Conservation (phyloP, 202 grass and related monocot genomes). For the Cymbopogon flexuosus region DNA sequence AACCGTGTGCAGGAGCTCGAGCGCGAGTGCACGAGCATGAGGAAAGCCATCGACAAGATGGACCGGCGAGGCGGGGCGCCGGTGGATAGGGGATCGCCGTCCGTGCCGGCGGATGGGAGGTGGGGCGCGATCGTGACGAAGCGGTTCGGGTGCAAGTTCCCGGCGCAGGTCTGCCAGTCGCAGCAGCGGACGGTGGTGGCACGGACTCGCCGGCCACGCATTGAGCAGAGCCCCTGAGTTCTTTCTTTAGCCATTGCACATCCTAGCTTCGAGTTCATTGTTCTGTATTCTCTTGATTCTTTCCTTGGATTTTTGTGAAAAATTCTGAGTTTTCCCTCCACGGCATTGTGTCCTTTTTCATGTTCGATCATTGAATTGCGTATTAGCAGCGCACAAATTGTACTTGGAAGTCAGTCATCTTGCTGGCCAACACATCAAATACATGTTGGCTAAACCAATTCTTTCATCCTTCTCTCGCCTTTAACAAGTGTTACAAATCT, state of each 20-base stretch:
- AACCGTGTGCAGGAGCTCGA: constrained; percentile 87
- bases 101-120: constrained; percentile 17
- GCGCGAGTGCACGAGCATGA: constrained; percentile 80
- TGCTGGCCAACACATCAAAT: not conserved
- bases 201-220: constrained; percentile 56
- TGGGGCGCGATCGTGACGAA: constrained; percentile 60
- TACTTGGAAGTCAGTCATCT: not conserved
- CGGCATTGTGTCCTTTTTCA: constrained; percentile 5
- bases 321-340: constrained; percentile 2
- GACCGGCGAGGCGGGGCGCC: constrained; percentile 36
- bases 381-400: not conserved
- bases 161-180: constrained; percentile 84
- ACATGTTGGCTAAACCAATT: not conserved
- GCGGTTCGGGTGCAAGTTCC: constrained; percentile 84
- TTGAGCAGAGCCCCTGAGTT: constrained; percentile 57
- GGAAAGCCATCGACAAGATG: constrained; percentile 78
- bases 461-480: not conserved
- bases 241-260: not conserved
- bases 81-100: constrained; percentile 1
- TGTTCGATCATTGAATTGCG: constrained; percentile 2
- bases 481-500: too few relatives aligned
- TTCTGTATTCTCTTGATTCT: constrained; percentile 48
- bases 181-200: constrained; percentile 69
- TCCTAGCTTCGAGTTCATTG: constrained; percentile 27
- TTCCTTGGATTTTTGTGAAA: constrained; percentile 54